phyloP scores from a whole-genome alignment of 306 rosid species.

The Prinsepia uniflora region DNA sequence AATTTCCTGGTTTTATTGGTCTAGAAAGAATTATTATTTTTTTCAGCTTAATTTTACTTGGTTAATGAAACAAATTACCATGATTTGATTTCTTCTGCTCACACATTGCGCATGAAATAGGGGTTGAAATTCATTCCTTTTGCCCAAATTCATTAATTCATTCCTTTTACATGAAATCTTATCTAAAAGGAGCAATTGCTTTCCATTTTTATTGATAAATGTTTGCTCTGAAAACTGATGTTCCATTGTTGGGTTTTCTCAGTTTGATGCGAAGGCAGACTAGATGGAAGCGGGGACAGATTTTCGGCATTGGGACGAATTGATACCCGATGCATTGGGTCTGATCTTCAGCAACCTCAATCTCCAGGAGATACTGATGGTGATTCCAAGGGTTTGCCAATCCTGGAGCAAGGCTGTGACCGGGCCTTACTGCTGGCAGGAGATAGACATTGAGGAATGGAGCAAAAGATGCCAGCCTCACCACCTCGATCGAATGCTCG shows the following conservation, averaged over 20 bases:
- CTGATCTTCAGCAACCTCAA: slow-evolving; percentile 74
- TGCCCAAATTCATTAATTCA: background rate
- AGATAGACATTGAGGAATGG: slow-evolving; percentile 93
- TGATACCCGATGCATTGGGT: slow-evolving; percentile 88
- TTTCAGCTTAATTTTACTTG: background rate
- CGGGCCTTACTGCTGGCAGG: slow-evolving; percentile 97
- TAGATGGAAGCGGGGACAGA: slow-evolving; percentile 63
- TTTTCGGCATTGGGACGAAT: slow-evolving; percentile 77
- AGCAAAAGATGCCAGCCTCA: slow-evolving; percentile 54
- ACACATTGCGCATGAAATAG: background rate
- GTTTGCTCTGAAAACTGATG: background rate
- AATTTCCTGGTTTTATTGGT: background rate
- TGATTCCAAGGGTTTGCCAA: slow-evolving; percentile 86
- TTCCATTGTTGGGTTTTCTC: background rate
- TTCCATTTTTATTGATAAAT: background rate
- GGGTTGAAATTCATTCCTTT: background rate
- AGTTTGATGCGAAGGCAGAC: slow-evolving; percentile 24
- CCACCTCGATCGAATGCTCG: slow-evolving; percentile 64
- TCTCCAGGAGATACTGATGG: slow-evolving; percentile 68
- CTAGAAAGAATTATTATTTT: background rate
- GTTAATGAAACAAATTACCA: slow-evolving; percentile 1
- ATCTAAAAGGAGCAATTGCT: background rate
- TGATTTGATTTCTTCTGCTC: slow-evolving; percentile 7
- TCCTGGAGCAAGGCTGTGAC: slow-evolving; percentile 79
- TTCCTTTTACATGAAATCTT: slow-evolving; percentile 3